phyloP scores from a whole-genome alignment of 1,284 basidiomycete species.

The Mycena sp. region DNA sequence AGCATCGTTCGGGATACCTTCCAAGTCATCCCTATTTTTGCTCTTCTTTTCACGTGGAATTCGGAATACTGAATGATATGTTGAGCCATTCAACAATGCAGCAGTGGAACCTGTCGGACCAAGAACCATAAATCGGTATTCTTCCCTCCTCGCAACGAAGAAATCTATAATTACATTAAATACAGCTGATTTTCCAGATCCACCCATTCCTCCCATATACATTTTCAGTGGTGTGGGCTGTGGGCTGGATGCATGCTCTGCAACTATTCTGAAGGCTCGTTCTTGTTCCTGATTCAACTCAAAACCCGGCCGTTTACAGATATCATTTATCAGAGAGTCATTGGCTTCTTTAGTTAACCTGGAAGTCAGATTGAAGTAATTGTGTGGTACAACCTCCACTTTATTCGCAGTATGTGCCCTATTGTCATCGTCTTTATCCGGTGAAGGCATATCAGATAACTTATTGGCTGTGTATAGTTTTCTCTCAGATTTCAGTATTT shows the following conservation, averaged over 20 bases:
- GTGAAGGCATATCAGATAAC: background rate
- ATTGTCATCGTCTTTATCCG: too few relatives aligned
- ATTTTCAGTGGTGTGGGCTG: conserved; percentile 42
- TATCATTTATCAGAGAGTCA: background rate
- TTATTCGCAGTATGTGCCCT: background rate
- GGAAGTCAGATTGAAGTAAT: background rate
- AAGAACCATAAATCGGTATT: too few relatives aligned
- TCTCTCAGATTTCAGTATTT: background rate
- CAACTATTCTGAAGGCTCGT: conserved; percentile 45
- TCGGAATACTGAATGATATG: conserved; percentile 48
- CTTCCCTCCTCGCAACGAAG: conserved; percentile 39
- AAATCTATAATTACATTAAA: conserved; percentile 34
- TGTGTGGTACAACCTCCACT: background rate
- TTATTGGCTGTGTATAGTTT: background rate
- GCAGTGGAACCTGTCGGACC: conserved; percentile 52
- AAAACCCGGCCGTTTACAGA: background rate
- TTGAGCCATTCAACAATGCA: conserved; percentile 45
- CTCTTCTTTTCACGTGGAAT: conserved; percentile 27
- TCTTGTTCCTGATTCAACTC: conserved; percentile 37
- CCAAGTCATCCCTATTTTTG: background rate
- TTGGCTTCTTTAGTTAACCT: background rate
- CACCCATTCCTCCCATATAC: conserved; percentile 49
- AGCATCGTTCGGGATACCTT: background rate
- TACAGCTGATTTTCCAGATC: conserved; percentile 51
- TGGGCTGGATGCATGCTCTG: too few relatives aligned